Evolutionary conservation across 371 early-diverging fungal genomes (phyloP), one percentile per base, ranked within the genome.

Genomic region (Mucor mucedo): DNA sequence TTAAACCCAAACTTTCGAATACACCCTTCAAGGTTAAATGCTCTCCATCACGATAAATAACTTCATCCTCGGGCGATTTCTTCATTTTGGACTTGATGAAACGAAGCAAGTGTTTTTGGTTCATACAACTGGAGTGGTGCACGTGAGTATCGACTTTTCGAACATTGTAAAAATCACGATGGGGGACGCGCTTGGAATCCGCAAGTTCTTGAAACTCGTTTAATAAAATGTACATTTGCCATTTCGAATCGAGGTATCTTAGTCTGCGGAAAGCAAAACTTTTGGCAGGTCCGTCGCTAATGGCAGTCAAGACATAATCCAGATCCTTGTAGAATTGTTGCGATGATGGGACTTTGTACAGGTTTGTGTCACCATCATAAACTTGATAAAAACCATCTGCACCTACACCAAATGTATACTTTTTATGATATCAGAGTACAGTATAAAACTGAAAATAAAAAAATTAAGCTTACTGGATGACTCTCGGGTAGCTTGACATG

Each of bases 141-240:
- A 99, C 92, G 85, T 99, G 99, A 30, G 98, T 98, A 78, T 99
- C 99, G 30, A 97, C 98, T 73, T 99, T 99, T 58, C 98, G 91
- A 28, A 98, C 98, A 65, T 98, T 99, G 83, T 99, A 99, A 66
- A 98, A 97, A 73, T 99, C 99, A 65, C 98, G 85, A 70, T 97
- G 98, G 2, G 98, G 96, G 13, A 95, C 96, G 29, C 87, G 70
- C 85, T 97, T 98, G 45, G 92, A 87, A 67, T 96, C 95, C n/a
- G 94, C 90, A n/a, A 95, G 84, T 76, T 96, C 98, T 65, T 95
- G 92, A 77, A 92, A 94, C 76, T 97, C 98, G 75, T 95, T 95
- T 61, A 95, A 71, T 27, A 95, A 77, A 29, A 87, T 78, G 75
- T 98, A 98, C 90, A 98, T 91, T 71, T 93, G 89, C 90, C 97